phyloP scores from a whole-genome alignment of 2,329 filamentous ascomycete genomes.

The Cryphonectria nitschkei region DNA sequence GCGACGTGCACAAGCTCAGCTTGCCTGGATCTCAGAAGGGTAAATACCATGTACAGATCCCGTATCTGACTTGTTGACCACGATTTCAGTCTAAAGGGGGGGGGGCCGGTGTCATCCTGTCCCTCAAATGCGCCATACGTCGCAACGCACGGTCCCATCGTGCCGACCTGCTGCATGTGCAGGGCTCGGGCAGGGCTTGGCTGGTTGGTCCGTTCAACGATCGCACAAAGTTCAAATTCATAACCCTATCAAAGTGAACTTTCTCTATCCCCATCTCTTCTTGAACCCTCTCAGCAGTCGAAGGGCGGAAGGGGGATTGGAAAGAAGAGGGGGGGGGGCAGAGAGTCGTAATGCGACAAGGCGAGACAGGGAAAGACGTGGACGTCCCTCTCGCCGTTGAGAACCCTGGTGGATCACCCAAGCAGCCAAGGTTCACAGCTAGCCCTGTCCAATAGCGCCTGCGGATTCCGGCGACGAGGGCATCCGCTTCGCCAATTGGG shows the following conservation, averaged over 20 bases:
- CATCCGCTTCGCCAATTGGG: conserved; percentile 25
- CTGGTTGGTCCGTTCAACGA: not conserved
- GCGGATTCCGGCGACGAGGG: conserved; percentile 22
- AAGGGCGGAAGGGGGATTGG: not conserved
- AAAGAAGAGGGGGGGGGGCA: not conserved
- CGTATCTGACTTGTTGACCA: conserved; percentile 8
- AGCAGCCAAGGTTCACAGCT: conserved; percentile 17
- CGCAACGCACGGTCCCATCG: conserved; percentile 9
- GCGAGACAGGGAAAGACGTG: conserved; percentile 22
- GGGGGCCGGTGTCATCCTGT: conserved; percentile 20
- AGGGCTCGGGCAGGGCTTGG: not conserved
- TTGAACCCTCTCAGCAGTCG: not conserved
- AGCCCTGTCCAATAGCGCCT: conserved; percentile 30
- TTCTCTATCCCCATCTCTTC: not conserved
- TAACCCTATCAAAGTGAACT: conserved; percentile 7
- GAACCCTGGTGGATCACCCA: conserved; percentile 14
- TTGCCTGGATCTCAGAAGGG: conserved; percentile 10
- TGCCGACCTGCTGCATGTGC: not conserved
- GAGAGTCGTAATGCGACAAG: conserved; percentile 17
- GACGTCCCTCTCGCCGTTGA: conserved; percentile 16
- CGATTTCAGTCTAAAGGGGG: conserved; percentile 4
- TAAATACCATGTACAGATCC: not conserved
- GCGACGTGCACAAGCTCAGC: conserved; percentile 25
- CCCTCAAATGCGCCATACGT: not conserved
- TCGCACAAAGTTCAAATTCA: conserved; percentile 6